Percentiles rank a stretch among this genome's conserved stretches.
These are phyloP conservation scores for Neonectria coccinea DNA, from an alignment of 2,329 filamentous ascomycete genomes.

Conservation along the genomic window DNA sequence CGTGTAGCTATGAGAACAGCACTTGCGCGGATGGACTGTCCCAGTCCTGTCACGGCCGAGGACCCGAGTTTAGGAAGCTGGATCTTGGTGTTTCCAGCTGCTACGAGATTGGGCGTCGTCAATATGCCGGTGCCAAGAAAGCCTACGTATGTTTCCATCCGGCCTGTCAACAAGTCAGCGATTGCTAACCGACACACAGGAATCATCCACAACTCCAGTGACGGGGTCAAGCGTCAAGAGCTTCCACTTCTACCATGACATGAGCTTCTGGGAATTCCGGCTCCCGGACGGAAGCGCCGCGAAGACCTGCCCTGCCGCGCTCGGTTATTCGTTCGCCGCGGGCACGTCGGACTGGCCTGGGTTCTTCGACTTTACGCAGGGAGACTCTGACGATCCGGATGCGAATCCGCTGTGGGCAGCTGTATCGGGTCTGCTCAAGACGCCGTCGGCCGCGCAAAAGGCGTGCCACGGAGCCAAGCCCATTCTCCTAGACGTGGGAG, in stretches of 20 bases:
- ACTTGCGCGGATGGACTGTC: conserved; percentile 80
- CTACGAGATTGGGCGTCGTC: conserved; percentile 80
- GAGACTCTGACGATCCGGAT: conserved; percentile 76
- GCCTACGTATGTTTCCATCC: conserved; percentile 51
- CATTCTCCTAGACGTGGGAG: conserved; percentile 88
- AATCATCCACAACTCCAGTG: conserved; percentile 61
- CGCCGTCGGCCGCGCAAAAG: conserved; percentile 76
- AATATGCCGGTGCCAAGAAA: conserved; percentile 69
- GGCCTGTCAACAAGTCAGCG: neutral
- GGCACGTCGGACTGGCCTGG: conserved; percentile 94
- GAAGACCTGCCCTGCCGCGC: conserved; percentile 83
- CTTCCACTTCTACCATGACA: conserved; percentile 87
- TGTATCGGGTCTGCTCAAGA: conserved; percentile 78
- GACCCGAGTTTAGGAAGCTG: conserved; percentile 74
- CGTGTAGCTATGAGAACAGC: conserved; percentile 83
- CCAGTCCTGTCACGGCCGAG: conserved; percentile 79
- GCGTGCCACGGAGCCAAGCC: conserved; percentile 85
- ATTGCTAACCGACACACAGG: conserved; percentile 53
- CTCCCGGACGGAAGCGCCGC: conserved; percentile 78
- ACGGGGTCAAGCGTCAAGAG: conserved; percentile 77
- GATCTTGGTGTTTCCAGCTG: conserved; percentile 80
- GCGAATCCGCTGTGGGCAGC: conserved; percentile 81
- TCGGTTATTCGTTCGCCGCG: conserved; percentile 93
- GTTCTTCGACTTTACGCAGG: conserved; percentile 93
- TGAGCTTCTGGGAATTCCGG: conserved; percentile 79